phyloP scores from a whole-genome alignment of 306 rosid species.

The Vachellia collinsii region DNA sequence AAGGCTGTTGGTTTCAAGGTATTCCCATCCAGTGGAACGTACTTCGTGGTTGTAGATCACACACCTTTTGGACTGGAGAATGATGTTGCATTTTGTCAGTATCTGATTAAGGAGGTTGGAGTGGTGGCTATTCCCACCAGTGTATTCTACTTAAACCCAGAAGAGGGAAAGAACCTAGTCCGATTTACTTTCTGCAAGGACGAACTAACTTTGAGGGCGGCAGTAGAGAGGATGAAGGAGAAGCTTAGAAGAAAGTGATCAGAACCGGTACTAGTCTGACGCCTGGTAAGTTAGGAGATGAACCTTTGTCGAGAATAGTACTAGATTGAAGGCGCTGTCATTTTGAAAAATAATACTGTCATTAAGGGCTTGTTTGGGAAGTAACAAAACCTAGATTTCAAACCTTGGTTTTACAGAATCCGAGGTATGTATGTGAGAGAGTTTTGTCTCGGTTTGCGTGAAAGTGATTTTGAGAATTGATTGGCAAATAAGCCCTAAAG shows the following conservation, averaged over 20 bases:
- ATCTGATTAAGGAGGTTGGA: constrained; percentile 89
- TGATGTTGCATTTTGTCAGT: constrained; percentile 85
- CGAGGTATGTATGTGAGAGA: too few relatives aligned
- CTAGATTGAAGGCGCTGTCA: too few relatives aligned
- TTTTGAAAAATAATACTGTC: too few relatives aligned
- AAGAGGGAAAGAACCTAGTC: constrained; percentile 88
- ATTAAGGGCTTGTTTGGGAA: too few relatives aligned
- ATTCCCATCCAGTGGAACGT: constrained; percentile 84
- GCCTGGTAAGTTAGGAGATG: too few relatives aligned
- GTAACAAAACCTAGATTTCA: too few relatives aligned
- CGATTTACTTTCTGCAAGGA: constrained; percentile 94
- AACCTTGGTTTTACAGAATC: too few relatives aligned
- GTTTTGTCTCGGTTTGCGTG: too few relatives aligned
- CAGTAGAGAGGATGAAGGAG: constrained; percentile 88
- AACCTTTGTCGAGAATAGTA: too few relatives aligned
- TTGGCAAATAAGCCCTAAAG: too few relatives aligned
- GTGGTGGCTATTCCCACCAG: constrained; percentile 95
- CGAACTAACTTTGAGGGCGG: constrained; percentile 80
- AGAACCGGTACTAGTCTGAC: not conserved
- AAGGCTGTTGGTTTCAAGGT: constrained; percentile 82
- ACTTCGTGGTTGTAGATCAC: constrained; percentile 91
- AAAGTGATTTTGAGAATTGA: too few relatives aligned
- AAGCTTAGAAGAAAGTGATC: constrained; percentile 60
- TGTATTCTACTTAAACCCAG: constrained; percentile 88
- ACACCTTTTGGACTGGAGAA: constrained; percentile 85